Percentiles rank a stretch among this genome's conserved stretches.
Conservation (phyloP, 768 basidiomycete species). For the Trichaptum fuscoviolaceum region DNA sequence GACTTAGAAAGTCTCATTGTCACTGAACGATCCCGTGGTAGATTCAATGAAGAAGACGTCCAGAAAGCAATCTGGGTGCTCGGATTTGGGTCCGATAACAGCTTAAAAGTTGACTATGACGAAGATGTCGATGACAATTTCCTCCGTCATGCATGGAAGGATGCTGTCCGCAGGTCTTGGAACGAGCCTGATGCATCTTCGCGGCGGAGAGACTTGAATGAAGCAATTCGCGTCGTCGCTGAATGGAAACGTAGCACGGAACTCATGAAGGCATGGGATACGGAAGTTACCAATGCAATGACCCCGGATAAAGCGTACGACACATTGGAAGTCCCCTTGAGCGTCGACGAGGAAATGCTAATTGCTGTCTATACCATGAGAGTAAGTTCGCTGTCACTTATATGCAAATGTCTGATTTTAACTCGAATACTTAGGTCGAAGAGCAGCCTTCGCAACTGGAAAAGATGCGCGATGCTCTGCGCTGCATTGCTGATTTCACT, state of each 20-base stretch:
- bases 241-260: constrained; percentile 51
- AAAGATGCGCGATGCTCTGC: constrained; percentile 67
- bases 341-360: constrained; percentile 75
- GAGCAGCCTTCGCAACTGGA: constrained; percentile 65
- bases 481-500: constrained; percentile 67
- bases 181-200: constrained; percentile 33
- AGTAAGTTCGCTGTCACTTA: constrained; percentile 32
- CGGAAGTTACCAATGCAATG: constrained; percentile 53
- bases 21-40: constrained; percentile 56
- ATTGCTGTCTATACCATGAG: constrained; percentile 67
- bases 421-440: constrained; percentile 45
- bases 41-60: constrained; percentile 59
- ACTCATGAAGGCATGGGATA: constrained; percentile 47
- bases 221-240: constrained; percentile 65
- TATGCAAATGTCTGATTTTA: constrained; percentile 7
- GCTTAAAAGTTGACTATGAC: constrained; percentile 64
- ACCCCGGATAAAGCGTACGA: constrained; percentile 67
- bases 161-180: constrained; percentile 55
- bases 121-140: constrained; percentile 65
- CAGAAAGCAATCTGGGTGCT: constrained; percentile 42
- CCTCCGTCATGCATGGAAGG: constrained; percentile 64
- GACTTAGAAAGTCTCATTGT: constrained; percentile 53
- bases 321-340: constrained; percentile 61
- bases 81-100: constrained; percentile 60
- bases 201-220: constrained; percentile 50